Base-by-base conservation (phyloP, 1,139 yeast species). In the Sporopachydermia cereana region DNA sequence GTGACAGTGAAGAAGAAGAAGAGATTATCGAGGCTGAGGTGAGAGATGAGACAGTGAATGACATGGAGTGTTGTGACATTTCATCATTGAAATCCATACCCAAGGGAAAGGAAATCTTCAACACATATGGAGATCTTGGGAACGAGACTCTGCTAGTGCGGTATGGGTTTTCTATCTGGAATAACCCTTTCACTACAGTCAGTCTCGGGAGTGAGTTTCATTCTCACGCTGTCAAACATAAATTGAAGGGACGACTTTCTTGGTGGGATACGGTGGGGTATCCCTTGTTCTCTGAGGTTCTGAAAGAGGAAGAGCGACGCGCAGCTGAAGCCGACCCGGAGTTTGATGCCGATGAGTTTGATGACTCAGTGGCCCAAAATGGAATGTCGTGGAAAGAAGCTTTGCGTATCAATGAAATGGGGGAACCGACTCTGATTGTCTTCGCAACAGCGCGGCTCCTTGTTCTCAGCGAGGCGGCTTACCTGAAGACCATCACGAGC, bases 81-180 rank as follows among this genome's bases (percentile, higher is more conserved):
- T 67, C 72, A 0, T 54, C 74, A 20, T 63, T 68, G 14, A 56
- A 57, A 3, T 54, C 60, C 2, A 71, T 84, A 1, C 47, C 56
- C 2, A 57, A 64, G 24, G 73, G 74, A n/a, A 57, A 66, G 16
- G 95, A 86, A 55, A 60, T 86, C 12, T 82, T 77, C 67, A 84
- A 84, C 59, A 77, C 91, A 0, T 85, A 84, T 54, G 95, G 95
- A 0, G 79, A 79, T 41, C 66, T 79, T 41, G 66, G 82, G 16
- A 84, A 84, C 53, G 71, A 84, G 0, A 71, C 76, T 42, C 64
- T 86, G 36, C 61, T 86, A 16, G 78, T 86, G 23, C 71, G 84
- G 48, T 86, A 85, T 55, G 95, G 95, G 0, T 85, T 86, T 57
- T 73, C 81, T 3, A 67, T 73, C 34, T 61, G 65, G 48, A 65